phyloP scores from a whole-genome alignment of 148 eudicot genomes.

The Fagopyrum tataricum region DNA sequence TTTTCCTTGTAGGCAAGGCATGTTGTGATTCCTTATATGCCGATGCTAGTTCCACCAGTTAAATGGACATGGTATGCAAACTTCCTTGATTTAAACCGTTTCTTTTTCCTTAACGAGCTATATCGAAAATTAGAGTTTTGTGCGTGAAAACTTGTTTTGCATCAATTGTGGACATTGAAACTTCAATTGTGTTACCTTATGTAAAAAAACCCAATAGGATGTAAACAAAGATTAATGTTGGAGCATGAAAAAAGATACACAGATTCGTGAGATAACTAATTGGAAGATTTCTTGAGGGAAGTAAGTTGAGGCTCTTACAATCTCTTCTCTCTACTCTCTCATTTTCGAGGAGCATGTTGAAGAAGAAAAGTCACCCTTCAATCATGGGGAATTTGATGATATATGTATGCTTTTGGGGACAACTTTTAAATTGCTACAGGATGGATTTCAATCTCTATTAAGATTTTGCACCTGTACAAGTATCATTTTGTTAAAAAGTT shows the following conservation, averaged over 20 bases:
- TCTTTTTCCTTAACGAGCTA: neutral
- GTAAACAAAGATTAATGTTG: neutral
- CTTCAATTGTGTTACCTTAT: neutral
- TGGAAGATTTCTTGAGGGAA: neutral
- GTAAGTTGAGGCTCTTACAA: neutral
- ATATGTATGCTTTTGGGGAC: neutral
- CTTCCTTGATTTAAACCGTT: neutral
- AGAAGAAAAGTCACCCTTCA: neutral
- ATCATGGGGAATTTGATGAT: neutral
- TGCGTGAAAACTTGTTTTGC: neutral
- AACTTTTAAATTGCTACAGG: neutral
- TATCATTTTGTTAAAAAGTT: neutral
- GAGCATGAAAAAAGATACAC: neutral
- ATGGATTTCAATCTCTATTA: neutral
- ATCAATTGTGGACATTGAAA: neutral
- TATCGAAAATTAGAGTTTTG: neutral
- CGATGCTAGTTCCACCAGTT: conserved; percentile 92
- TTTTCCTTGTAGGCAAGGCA: conserved; percentile 68
- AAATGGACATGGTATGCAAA: conserved; percentile 78
- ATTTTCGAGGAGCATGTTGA: conserved; percentile 1
- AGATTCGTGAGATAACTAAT: neutral
- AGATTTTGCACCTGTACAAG: neutral
- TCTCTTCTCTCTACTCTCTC: neutral
- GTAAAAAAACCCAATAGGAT: neutral
- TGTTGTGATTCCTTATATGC: conserved; percentile 96